Base-by-base conservation (phyloP, 2,329 filamentous ascomycete genomes). In the Pestalotiopsis sp. region DNA sequence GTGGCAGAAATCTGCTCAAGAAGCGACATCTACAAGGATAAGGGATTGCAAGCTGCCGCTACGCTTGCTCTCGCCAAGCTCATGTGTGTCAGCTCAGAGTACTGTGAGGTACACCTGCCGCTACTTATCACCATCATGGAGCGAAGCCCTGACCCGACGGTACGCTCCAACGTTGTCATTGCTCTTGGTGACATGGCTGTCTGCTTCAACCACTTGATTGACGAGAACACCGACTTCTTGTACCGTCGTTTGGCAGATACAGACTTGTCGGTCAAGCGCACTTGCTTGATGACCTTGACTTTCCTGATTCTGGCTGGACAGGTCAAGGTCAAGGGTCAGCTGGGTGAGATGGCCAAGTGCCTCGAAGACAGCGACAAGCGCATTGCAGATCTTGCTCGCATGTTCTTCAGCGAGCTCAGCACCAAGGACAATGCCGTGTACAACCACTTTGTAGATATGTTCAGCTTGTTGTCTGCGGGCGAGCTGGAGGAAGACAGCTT, bases 371-470 rank as follows among this genome's bases (percentile, higher is more conserved):
- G 91, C n/a, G 97, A 99, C 78, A 94, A 95, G 81, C 90, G 93
- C 71, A 97, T 98, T 71, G 93, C 95, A 0, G 96, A 99, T 77
- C 87, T 99, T 77, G 94, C 94, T 14, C 88, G 94, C 69, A 98
- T 98, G 95, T 99, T 99, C 89, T 99, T 99, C 81, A 95, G 94
- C 0, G 96, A 99, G 81, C 87, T 99, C 67, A 94, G 95, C 71
- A 97, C 94, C 74, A 99, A 99, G 84, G 96, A 99, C 79, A 99
- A 99, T 77, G 96, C 96, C 2, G 94, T 99, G 2, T 99, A 99
- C 81, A 99, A 99, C 79, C 95, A 99, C 83, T 99, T 99, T 81
- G 94, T 99, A 36, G 96, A 99, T 78, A 98, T 99, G 94, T 99
- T 99, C 81, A 95, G 93, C 77, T 83, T 98, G 72, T 85, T 99